Evolutionary conservation across 306 rosid genomes (phyloP).

Genomic region (Mimosa bimucronata): DNA sequence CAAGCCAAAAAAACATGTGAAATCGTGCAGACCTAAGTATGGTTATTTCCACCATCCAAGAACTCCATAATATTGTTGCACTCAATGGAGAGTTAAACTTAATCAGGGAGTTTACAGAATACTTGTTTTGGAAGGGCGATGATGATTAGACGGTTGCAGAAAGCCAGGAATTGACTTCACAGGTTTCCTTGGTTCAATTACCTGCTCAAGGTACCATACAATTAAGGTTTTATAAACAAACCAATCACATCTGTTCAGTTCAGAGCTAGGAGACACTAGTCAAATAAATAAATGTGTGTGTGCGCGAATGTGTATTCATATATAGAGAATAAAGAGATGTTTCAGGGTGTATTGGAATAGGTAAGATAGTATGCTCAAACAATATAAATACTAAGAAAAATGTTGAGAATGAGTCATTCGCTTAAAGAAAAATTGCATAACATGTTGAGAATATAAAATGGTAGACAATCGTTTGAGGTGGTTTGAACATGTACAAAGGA

Average conservation of each 20-base stretch:
- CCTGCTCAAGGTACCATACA: not conserved
- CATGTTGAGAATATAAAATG: not conserved
- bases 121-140: not conserved
- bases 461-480: no score
- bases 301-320: no score
- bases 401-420: not conserved
- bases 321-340: no score
- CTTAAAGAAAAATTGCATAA: not conserved
- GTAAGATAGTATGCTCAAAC: no score
- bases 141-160: not conserved
- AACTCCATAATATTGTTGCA: constrained; percentile 5
- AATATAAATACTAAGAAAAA: not conserved
- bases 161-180: not conserved
- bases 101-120: constrained; percentile 24
- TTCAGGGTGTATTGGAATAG: no score
- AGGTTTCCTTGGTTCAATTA: constrained; percentile 4
- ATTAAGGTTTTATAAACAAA: constrained; percentile 1
- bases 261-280: constrained; percentile 16
- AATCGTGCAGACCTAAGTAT: not conserved
- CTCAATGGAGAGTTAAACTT: not conserved
- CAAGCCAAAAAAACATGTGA: constrained; percentile 9
- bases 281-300: not conserved
- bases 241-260: constrained; percentile 13
- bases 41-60: constrained; percentile 21
- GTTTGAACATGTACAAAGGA: no score